These are phyloP conservation scores for Fusarium setosum DNA, from an alignment of 2,329 filamentous ascomycete species.

Conservation along the genomic window DNA sequence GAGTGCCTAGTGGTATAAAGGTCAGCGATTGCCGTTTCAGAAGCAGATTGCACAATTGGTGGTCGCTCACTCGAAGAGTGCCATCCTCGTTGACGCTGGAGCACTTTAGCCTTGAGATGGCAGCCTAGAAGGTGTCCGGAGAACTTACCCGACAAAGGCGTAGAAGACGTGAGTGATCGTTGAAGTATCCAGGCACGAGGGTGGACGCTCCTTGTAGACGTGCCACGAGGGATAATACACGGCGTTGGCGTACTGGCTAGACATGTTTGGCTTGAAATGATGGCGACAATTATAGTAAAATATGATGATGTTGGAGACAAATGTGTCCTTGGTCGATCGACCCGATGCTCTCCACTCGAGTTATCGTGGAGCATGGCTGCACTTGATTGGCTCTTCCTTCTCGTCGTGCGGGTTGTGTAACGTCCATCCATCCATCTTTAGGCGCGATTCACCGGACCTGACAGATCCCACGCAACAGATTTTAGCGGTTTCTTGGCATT, in stretches of 20 bases:
- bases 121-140: neutral
- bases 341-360: slow-evolving; percentile 8
- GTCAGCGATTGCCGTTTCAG: neutral
- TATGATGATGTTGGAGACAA: neutral
- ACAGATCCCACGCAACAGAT: too few species aligned
- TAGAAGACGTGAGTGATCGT: slow-evolving; percentile 74
- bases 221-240: slow-evolving; percentile 76
- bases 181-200: slow-evolving; percentile 65
- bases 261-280: slow-evolving; percentile 14
- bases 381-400: too few species aligned
- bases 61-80: slow-evolving; percentile 53
- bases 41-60: neutral
- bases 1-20: slow-evolving; percentile 48
- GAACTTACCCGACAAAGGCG: slow-evolving; percentile 65
- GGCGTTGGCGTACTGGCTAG: slow-evolving; percentile 46
- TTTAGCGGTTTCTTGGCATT: too few species aligned
- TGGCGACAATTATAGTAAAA: neutral
- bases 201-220: slow-evolving; percentile 70
- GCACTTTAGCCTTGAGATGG: slow-evolving; percentile 14
- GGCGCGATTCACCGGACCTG: too few species aligned
- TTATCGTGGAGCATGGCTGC: neutral
- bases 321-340: slow-evolving; percentile 2
- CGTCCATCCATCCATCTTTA: too few species aligned
- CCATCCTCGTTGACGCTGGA: slow-evolving; percentile 49
- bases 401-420: too few species aligned